phyloP scores from a whole-genome alignment of 306 rosid species.

The Ochetophila trinervis region DNA sequence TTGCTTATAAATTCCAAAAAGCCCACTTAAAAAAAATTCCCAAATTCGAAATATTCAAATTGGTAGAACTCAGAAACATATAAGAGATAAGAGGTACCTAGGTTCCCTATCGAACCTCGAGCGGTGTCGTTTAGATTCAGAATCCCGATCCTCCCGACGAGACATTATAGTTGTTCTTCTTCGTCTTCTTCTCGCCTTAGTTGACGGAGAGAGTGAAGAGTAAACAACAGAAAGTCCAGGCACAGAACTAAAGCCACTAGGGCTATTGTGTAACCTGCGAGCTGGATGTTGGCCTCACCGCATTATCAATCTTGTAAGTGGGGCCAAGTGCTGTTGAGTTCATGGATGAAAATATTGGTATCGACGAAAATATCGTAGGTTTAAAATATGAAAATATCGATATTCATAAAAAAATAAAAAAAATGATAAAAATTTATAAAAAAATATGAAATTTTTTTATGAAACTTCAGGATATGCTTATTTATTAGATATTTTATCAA shows the following conservation, averaged over 20 bases:
- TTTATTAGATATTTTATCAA: too few species aligned
- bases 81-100: slow-evolving; percentile 44
- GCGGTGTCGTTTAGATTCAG: slow-evolving; percentile 63
- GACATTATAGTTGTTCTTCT: slow-evolving; percentile 42
- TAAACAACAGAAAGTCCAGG: neutral
- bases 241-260: neutral
- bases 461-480: too few species aligned
- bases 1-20: neutral
- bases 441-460: too few species aligned
- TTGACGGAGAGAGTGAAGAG: neutral
- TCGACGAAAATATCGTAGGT: too few species aligned
- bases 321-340: neutral
- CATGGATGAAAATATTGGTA: too few species aligned
- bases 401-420: too few species aligned
- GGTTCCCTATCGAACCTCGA: slow-evolving; percentile 73
- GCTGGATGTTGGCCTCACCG: neutral
- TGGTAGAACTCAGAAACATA: neutral
- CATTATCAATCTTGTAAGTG: neutral
- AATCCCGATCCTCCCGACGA: slow-evolving; percentile 61
- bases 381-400: too few species aligned
- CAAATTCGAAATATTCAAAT: too few species aligned
- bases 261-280: neutral
- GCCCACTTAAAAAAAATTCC: slow-evolving; percentile 8
- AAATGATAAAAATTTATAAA: too few species aligned
- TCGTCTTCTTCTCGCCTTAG: neutral